Conservation (phyloP, 768 basidiomycete species). For the Sporobolomyces roseus region DNA sequence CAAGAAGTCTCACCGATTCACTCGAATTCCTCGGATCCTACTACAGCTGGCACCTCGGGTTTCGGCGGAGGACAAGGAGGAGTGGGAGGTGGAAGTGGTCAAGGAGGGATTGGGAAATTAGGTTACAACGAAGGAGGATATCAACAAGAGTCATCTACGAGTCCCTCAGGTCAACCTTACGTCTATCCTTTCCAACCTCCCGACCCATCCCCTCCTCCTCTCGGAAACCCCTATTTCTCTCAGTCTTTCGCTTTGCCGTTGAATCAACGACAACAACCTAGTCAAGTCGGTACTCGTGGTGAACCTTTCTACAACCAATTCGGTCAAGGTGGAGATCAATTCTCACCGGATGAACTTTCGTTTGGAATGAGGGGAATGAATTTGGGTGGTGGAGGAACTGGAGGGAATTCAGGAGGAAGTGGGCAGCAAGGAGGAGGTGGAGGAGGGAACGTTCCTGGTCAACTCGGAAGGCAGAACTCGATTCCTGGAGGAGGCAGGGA, state of each 20-base stretch:
- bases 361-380: constrained; percentile 26
- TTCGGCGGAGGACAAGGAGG: neutral
- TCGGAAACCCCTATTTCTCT: constrained; percentile 31
- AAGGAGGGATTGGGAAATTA: too few species aligned
- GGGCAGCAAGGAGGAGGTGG: too few species aligned
- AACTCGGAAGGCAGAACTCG: constrained; percentile 6
- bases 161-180: constrained; percentile 24
- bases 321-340: constrained; percentile 5
- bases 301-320: constrained; percentile 7
- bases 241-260: constrained; percentile 8
- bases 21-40: constrained; percentile 16
- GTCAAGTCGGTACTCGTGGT: too few species aligned
- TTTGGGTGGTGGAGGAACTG: constrained; percentile 10
- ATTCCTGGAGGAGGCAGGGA: neutral
- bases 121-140: too few species aligned
- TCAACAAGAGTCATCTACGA: neutral
- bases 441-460: too few species aligned
- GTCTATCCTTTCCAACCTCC: constrained; percentile 34
- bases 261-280: too few species aligned
- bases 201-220: constrained; percentile 32
- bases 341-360: constrained; percentile 30
- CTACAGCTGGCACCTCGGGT: constrained; percentile 4
- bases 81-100: neutral
- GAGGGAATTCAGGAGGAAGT: neutral
- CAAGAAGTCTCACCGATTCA: constrained; percentile 7